Evolutionary conservation across 441 rosid genomes (phyloP), one percentile per base, ranked within the genome.

Genomic region (Melastoma candidum): DNA sequence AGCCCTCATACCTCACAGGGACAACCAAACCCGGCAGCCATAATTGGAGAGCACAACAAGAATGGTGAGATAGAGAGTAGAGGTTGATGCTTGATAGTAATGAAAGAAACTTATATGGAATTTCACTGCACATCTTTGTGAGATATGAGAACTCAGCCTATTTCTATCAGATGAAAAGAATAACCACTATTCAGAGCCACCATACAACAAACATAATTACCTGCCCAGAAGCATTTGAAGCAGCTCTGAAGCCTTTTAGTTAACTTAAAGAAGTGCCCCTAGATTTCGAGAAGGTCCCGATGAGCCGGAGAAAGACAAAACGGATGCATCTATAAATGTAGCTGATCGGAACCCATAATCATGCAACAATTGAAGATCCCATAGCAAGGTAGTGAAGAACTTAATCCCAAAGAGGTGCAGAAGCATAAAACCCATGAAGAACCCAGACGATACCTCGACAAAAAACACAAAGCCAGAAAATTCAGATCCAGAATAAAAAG

Each of bases 361-460:
- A 74, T 67, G 70, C 70, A 71, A 70, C 26, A 59, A 80, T 76
- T 74, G 87, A 78, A 79, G 84, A 78, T 73, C 78, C 77, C 82
- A 78, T 61, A 39, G 79, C 72, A 71, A 78, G 71, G 77, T 70
- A 55, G 82, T 73, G 69, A 77, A 75, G 67, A 75, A 75, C 68
- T 76, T 70, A 75, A 75, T 77, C 80, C 71, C 87, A 68, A 55
- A 58, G 70, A 49, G 79, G 76, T 70, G 93, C 71, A 77, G 90
- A 77, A 73, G 86, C 85, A 85, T 75, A 84, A 77, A 85, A 85
- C 79, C 84, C 76, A 78, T 64, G 87, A 83, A 68, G 94, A 82
- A 84, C 66, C 79, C 82, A 75, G 85, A 79, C 71, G 89, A 79
- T 69, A 90, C 95, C 95, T 90, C 95, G 71, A 77, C 81, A 79